These are phyloP conservation scores for Parastagonospora nodorum DNA, from an alignment of 2,329 filamentous ascomycete species.

Conservation along the genomic window DNA sequence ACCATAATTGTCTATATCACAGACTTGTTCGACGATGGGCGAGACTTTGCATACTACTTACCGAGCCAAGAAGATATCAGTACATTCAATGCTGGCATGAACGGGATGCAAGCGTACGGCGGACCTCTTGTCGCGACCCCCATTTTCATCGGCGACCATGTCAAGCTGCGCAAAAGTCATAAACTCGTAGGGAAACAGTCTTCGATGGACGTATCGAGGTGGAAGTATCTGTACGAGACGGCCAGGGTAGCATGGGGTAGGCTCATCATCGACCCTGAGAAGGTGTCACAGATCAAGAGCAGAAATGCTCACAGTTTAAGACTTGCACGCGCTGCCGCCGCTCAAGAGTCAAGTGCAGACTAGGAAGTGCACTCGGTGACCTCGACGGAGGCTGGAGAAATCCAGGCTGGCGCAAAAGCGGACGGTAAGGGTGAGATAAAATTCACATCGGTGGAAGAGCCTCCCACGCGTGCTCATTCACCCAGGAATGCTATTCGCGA, in stretches of 20 bases:
- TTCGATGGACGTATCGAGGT: slow-evolving; percentile 9
- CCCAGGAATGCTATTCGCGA: too few relatives aligned
- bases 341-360: neutral
- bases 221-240: slow-evolving; percentile 29
- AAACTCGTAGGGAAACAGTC: slow-evolving; percentile 1
- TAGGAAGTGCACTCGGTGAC: slow-evolving; percentile 1
- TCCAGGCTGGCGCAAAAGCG: neutral
- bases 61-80: slow-evolving; percentile 10
- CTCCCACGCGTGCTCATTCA: neutral
- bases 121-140: slow-evolving; percentile 21
- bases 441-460: neutral
- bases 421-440: slow-evolving; percentile 2
- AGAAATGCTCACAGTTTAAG: neutral
- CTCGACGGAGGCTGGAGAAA: slow-evolving; percentile 1
- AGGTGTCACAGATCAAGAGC: slow-evolving; percentile 1
- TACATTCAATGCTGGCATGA: slow-evolving; percentile 18
- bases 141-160: neutral
- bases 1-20: slow-evolving; percentile 22
- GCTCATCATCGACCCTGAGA: slow-evolving; percentile 11
- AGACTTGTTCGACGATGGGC: slow-evolving; percentile 20
- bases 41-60: slow-evolving; percentile 26
- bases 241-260: slow-evolving; percentile 20
- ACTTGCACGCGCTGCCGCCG: neutral
- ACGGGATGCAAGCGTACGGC: slow-evolving; percentile 19
- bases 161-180: neutral